Percentiles rank a stretch among this genome's conserved stretches.
Evolutionary conservation across 176 grass and related monocot genomes (phyloP).

Genomic region (Echinochloa phyllopogon): DNA sequence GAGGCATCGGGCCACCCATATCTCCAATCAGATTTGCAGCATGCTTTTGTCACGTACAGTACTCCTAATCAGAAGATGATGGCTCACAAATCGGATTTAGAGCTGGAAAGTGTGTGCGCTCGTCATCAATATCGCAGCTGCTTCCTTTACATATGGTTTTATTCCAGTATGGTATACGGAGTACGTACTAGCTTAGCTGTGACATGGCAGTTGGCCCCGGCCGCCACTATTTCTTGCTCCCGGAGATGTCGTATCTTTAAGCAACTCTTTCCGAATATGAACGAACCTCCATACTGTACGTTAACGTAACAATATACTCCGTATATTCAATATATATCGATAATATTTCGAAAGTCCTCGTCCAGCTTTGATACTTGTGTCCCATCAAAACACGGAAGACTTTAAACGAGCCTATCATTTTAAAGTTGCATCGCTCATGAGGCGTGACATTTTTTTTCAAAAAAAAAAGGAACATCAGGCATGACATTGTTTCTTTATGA

Average conservation of each 20-base stretch:
- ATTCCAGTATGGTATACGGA: neutral
- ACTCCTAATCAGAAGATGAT: no score
- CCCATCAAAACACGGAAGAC: no score
- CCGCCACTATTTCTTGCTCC: neutral
- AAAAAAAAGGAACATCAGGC: no score
- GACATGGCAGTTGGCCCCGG: neutral
- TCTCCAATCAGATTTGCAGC: no score
- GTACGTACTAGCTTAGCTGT: no score
- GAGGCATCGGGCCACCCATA: no score
- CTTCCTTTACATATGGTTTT: neutral
- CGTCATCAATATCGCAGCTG: neutral
- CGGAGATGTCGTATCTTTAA: neutral
- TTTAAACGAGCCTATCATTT: neutral
- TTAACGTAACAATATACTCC: no score
- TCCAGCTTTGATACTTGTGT: neutral
- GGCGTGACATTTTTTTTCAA: no score
- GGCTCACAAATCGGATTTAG: neutral
- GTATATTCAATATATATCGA: no score
- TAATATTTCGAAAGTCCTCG: neutral
- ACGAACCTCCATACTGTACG: neutral
- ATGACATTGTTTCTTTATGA: no score
- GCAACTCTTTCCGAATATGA: neutral
- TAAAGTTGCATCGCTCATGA: no score
- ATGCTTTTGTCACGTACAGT: no score
- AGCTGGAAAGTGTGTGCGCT: neutral